Percentiles rank a stretch among this genome's conserved stretches.
Evolutionary conservation across 2,329 filamentous ascomycete genomes (phyloP).

Genomic region (Lachnellula cervina): DNA sequence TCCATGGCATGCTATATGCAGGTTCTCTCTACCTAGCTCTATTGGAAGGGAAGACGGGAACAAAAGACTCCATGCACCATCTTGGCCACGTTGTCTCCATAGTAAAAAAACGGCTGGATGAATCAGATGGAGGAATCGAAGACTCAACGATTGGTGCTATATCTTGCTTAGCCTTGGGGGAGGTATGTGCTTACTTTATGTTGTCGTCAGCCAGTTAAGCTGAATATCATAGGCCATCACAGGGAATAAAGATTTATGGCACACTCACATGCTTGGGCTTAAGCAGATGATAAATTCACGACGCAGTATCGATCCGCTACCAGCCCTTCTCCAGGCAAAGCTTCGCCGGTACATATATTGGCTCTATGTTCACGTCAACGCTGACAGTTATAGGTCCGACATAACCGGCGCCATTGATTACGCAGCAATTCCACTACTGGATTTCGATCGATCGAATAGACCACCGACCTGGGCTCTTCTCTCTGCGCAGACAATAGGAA

Average conservation of each 20-base stretch:
- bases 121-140: neutral
- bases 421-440: slow-evolving; percentile 13
- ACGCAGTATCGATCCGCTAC: slow-evolving; percentile 6
- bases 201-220: neutral
- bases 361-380: neutral
- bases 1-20: slow-evolving; percentile 21
- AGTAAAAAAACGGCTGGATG: slow-evolving; percentile 13
- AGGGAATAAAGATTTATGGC: slow-evolving; percentile 18
- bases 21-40: slow-evolving; percentile 17
- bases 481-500: neutral
- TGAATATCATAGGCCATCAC: slow-evolving; percentile 11
- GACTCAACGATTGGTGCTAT: slow-evolving; percentile 19
- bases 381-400: slow-evolving; percentile 16
- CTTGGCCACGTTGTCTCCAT: slow-evolving; percentile 10
- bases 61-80: slow-evolving; percentile 15
- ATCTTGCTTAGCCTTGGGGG: slow-evolving; percentile 22
- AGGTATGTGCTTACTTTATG: slow-evolving; percentile 1
- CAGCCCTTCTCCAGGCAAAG: slow-evolving; percentile 14
- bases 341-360: slow-evolving; percentile 12
- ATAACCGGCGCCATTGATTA: slow-evolving; percentile 24
- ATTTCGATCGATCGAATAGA: slow-evolving; percentile 4
- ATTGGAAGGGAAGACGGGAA: slow-evolving; percentile 13
- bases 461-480: slow-evolving; percentile 14
- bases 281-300: slow-evolving; percentile 15
- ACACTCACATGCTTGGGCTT: slow-evolving; percentile 22